Evolutionary conservation across 1,284 basidiomycete species (phyloP).

Genomic region (Ganoderma resinaceum): DNA sequence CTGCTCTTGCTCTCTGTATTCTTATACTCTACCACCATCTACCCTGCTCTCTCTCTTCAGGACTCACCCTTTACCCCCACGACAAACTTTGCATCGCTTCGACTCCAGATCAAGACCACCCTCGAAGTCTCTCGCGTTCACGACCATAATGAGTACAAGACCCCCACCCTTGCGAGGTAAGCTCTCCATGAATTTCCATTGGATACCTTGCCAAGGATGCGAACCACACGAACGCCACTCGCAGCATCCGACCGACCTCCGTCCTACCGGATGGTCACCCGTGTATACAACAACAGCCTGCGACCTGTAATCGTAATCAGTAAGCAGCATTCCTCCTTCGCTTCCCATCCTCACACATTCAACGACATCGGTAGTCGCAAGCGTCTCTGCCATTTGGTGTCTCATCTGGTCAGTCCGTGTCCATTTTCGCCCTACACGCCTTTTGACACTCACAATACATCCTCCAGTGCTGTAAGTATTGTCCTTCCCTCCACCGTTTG

Average conservation of each 20-base stretch:
- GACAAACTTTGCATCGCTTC: neutral
- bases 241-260: slow-evolving; percentile 46
- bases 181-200: neutral
- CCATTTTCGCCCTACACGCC: neutral
- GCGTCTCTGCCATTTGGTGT: slow-evolving; percentile 62
- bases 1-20: neutral
- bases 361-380: slow-evolving; percentile 44
- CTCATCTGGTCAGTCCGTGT: slow-evolving; percentile 56
- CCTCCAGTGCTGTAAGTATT: slow-evolving; percentile 56
- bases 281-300: slow-evolving; percentile 60
- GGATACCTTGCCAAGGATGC: neutral
- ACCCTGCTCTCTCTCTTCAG: neutral
- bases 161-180: slow-evolving; percentile 32
- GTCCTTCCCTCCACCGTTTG: neutral
- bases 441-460: slow-evolving; percentile 8
- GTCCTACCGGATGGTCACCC: slow-evolving; percentile 63
- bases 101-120: neutral
- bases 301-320: slow-evolving; percentile 63
- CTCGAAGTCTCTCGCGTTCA: neutral
- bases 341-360: neutral
- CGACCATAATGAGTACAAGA: slow-evolving; percentile 27
- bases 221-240: neutral
- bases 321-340: slow-evolving; percentile 43
- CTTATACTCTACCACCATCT: slow-evolving; percentile 3
- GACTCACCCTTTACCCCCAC: neutral